These are phyloP conservation scores for Pachyrhizus erosus DNA, from an alignment of 306 rosid genomes.

Conservation along the genomic window DNA sequence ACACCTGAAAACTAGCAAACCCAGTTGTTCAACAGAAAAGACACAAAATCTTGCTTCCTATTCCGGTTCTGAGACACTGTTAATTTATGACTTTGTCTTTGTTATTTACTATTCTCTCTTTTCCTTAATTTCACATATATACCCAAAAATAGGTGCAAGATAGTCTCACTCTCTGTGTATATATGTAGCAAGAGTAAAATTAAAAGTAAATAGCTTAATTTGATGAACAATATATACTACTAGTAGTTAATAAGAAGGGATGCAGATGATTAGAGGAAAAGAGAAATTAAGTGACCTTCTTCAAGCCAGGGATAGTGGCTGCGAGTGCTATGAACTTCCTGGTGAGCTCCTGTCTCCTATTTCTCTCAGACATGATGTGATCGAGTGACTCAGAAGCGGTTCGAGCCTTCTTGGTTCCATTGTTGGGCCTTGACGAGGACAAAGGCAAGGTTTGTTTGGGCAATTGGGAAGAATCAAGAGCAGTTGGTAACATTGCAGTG, in stretches of 20 bases:
- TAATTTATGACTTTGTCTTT: too few relatives aligned
- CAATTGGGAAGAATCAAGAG: neutral
- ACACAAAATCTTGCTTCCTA: too few relatives aligned
- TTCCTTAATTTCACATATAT: too few relatives aligned
- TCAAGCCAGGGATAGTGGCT: constrained; percentile 42
- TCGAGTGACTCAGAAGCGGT: constrained; percentile 29
- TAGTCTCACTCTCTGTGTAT: too few relatives aligned
- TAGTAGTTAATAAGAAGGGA: neutral
- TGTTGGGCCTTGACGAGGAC: neutral
- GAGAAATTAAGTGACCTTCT: constrained; percentile 35
- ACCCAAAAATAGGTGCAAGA: too few relatives aligned
- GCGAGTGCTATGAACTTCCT: constrained; percentile 45
- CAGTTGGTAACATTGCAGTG: constrained; percentile 28
- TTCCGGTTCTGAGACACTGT: too few relatives aligned
- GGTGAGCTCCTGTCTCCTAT: constrained; percentile 43
- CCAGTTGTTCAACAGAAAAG: too few relatives aligned
- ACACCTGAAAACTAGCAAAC: too few relatives aligned
- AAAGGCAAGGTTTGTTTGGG: neutral
- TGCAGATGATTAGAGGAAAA: neutral
- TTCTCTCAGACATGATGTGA: constrained; percentile 40
- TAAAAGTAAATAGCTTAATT: neutral
- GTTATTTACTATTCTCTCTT: too few relatives aligned
- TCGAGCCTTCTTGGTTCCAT: constrained; percentile 29
- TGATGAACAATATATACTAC: neutral
- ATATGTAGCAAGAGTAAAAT: neutral